Evolutionary conservation across 164 flowering plant species (phyloP).

Genomic region (Platanus orientalis): DNA sequence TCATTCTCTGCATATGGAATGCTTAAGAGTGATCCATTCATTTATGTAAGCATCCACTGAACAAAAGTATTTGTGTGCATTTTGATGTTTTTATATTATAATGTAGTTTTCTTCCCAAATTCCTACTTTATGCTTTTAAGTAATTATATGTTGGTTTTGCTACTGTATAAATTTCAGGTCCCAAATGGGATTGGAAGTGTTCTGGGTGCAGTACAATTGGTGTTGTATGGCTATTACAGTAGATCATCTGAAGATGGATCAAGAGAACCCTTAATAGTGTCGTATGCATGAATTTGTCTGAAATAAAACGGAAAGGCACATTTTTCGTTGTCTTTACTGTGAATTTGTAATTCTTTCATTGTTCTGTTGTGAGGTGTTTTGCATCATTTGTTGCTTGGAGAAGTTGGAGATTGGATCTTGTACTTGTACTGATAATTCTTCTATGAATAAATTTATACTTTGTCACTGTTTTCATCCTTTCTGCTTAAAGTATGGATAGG

Average conservation of each 20-base stretch:
- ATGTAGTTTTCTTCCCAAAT: no score
- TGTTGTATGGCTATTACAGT: constrained; percentile 51
- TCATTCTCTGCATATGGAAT: constrained; percentile 53
- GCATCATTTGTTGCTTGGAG: constrained; percentile 3
- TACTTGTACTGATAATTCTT: no score
- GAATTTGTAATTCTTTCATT: constrained; percentile 5
- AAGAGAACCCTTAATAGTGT: constrained; percentile 52
- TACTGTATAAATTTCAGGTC: constrained; percentile 44
- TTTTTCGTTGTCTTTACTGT: neutral
- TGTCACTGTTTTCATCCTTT: no score
- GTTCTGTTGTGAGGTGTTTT: neutral
- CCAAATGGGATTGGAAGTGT: constrained; percentile 88
- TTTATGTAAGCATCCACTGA: constrained; percentile 36
- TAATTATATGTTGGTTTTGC: neutral
- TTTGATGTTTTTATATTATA: no score
- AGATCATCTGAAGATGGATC: constrained; percentile 29
- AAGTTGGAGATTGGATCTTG: constrained; percentile 3
- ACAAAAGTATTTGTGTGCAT: no score
- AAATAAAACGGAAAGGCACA: neutral
- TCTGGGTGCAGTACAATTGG: constrained; percentile 62
- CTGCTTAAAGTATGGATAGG: no score
- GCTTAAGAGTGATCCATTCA: constrained; percentile 37
- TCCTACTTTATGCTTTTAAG: neutral
- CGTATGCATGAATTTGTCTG: constrained; percentile 29
- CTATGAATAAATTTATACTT: no score